Conservation (phyloP, 2,329 filamentous ascomycete species). For the Botryosphaeria dothidea region DNA sequence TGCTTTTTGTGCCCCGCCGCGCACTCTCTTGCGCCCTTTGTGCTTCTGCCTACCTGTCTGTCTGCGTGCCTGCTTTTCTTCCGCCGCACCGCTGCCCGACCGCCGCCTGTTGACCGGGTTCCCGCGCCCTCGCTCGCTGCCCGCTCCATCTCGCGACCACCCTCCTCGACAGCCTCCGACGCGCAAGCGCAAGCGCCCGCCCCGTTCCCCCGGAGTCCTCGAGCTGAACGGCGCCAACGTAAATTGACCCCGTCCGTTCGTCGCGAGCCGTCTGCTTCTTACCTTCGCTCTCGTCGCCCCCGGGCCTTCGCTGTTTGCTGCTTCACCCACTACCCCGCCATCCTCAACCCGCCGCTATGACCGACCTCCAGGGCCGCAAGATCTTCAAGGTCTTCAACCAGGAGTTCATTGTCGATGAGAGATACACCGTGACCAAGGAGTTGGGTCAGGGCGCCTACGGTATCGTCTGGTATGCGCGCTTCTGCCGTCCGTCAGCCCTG, state of each 20-base stretch:
- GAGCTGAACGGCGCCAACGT: neutral
- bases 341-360: constrained; percentile 46
- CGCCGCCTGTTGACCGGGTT: constrained; percentile 5
- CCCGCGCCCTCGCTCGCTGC: constrained; percentile 12
- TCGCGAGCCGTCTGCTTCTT: neutral
- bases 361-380: constrained; percentile 72
- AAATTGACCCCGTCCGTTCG: neutral
- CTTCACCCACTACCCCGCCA: constrained; percentile 1
- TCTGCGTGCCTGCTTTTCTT: neutral
- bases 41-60: neutral
- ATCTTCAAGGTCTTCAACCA: constrained; percentile 99
- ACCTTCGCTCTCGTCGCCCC: neutral
- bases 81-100: neutral
- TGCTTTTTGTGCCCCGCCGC: constrained; percentile 1
- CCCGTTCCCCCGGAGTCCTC: neutral
- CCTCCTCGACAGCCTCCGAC: constrained; percentile 6
- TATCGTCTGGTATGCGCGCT: constrained; percentile 82
- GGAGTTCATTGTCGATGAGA: constrained; percentile 97
- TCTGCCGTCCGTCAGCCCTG: constrained; percentile 18
- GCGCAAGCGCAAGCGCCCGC: constrained; percentile 11
- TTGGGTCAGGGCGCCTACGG: constrained; percentile 97
- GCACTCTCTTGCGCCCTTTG: neutral
- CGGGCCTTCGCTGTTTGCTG: neutral
- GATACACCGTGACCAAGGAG: constrained; percentile 98
- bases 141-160: constrained; percentile 5